These are phyloP conservation scores for Pisolithus sp. DNA, from an alignment of 768 basidiomycete species.

Conservation along the genomic window DNA sequence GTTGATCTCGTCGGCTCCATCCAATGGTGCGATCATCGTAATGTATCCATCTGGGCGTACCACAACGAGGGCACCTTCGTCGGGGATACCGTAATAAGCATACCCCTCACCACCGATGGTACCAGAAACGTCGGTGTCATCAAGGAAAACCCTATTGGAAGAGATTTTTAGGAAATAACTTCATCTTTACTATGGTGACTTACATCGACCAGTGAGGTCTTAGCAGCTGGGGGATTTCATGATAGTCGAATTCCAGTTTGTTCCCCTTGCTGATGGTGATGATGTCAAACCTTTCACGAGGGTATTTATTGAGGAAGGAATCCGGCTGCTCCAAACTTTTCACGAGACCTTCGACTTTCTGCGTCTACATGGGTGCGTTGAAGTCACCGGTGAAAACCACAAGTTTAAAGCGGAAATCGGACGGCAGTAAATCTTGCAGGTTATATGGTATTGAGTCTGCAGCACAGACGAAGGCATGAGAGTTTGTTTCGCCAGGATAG, in stretches of 20 bases:
- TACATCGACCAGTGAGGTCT: constrained; percentile 40
- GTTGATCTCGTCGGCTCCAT: constrained; percentile 30
- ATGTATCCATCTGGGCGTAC: constrained; percentile 48
- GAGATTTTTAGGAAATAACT: not conserved
- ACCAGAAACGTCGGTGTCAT: constrained; percentile 44
- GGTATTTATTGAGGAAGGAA: constrained; percentile 23
- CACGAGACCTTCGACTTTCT: constrained; percentile 22
- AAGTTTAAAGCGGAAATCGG: constrained; percentile 45
- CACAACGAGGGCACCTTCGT: constrained; percentile 22
- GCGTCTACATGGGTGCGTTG: constrained; percentile 15
- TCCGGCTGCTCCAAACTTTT: constrained; percentile 19
- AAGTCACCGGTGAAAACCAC: constrained; percentile 40
- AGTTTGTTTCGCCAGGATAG: too few relatives aligned
- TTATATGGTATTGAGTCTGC: constrained; percentile 43
- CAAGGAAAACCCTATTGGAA: constrained; percentile 50
- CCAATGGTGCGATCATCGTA: constrained; percentile 47
- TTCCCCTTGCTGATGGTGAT: constrained; percentile 21
- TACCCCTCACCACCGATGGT: constrained; percentile 50
- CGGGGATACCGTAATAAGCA: constrained; percentile 39
- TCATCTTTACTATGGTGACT: constrained; percentile 4
- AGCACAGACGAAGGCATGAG: constrained; percentile 31
- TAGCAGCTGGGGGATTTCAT: constrained; percentile 27
- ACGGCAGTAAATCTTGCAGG: constrained; percentile 43
- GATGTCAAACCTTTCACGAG: constrained; percentile 25
- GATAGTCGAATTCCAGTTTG: constrained; percentile 30